Base-by-base conservation (phyloP, 345 rosid species). In the Camelina neglecta region DNA sequence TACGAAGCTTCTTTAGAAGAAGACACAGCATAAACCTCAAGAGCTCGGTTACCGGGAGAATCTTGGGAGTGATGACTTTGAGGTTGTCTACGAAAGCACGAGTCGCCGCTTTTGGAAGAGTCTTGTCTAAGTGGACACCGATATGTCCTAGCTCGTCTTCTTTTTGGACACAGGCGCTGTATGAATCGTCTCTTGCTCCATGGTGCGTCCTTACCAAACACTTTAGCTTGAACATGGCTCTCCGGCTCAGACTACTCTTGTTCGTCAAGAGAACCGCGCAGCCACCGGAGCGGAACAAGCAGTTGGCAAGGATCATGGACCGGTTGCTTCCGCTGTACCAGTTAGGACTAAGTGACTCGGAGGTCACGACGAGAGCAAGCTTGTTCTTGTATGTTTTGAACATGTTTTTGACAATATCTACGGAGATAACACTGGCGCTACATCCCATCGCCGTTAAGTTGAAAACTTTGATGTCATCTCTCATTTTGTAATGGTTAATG, bases 361-460 rank as follows among this genome's bases (percentile, higher is more conserved):
- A 80, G 56, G 92, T 92, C 26, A 88, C 91, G 13, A 92, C 85
- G 16, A 92, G 53, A 8, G 93, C 96, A 26, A 70, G 45, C 29
- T 78, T 48, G 62, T 90, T 85, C 58, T 72, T 83, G 64, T 79
- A 76, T 0, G 81, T 63, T 79, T 81, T 87, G 83, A 92, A 88
- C 51, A 88, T 35, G 36, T 83, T 79, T 24, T 84, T 85, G 4
- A 87, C 91, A 4, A 86, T 79, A 36, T 86, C 91, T 20, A 85
- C 11, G 1, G 93, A 83, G 29, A 86, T 79, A 11, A 89, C 69
- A 69, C 93, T 85, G 1, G 89, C 87, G 69, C 91, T 83, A 60
- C 92, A 87, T 6, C 91, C 96, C 90, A 84, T 90, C 9, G 94
- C 97, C 3, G 93, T 73, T 39, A 93, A 79, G 73, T 89, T 93